These are phyloP conservation scores for Nemophila menziesii DNA, from an alignment of 257 asterid genomes.

Conservation along the genomic window DNA sequence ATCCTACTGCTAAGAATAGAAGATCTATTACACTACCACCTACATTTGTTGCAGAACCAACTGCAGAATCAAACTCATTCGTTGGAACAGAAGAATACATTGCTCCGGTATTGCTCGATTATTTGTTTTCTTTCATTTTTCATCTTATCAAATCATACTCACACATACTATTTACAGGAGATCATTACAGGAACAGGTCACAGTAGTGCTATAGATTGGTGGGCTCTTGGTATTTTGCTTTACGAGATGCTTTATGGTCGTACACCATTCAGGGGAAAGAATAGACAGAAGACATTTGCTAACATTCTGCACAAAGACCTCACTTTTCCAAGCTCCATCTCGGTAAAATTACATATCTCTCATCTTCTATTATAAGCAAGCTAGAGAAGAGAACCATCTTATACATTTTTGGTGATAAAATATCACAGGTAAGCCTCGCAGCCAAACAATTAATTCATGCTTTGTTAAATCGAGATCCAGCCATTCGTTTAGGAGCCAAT, in stretches of 20 bases:
- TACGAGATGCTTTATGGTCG: slow-evolving; percentile 97
- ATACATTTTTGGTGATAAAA: slow-evolving; percentile 1
- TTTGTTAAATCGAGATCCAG: slow-evolving; percentile 70
- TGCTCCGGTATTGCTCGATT: slow-evolving; percentile 61
- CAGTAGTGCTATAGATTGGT: slow-evolving; percentile 97
- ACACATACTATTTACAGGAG: slow-evolving; percentile 53
- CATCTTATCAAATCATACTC: not conserved
- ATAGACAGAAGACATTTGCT: slow-evolving; percentile 89
- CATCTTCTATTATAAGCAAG: not conserved
- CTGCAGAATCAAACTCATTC: slow-evolving; percentile 80
- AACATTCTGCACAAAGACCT: slow-evolving; percentile 89
- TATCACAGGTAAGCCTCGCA: slow-evolving; percentile 54
- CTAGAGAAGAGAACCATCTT: not conserved
- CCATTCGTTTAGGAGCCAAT: slow-evolving; percentile 69
- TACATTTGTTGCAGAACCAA: slow-evolving; percentile 75
- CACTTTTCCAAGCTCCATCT: slow-evolving; percentile 96
- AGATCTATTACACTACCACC: slow-evolving; percentile 77
- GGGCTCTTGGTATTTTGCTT: slow-evolving; percentile 92
- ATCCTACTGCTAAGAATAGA: slow-evolving; percentile 42
- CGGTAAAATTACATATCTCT: slow-evolving; percentile 30
- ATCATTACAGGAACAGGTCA: slow-evolving; percentile 88
- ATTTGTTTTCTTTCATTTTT: not conserved
- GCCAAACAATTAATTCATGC: slow-evolving; percentile 81
- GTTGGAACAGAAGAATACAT: slow-evolving; percentile 98
- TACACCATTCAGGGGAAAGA: slow-evolving; percentile 94